These are phyloP conservation scores for Dissoconium aciculare DNA, from an alignment of 2,329 filamentous ascomycete genomes.

Conservation along the genomic window DNA sequence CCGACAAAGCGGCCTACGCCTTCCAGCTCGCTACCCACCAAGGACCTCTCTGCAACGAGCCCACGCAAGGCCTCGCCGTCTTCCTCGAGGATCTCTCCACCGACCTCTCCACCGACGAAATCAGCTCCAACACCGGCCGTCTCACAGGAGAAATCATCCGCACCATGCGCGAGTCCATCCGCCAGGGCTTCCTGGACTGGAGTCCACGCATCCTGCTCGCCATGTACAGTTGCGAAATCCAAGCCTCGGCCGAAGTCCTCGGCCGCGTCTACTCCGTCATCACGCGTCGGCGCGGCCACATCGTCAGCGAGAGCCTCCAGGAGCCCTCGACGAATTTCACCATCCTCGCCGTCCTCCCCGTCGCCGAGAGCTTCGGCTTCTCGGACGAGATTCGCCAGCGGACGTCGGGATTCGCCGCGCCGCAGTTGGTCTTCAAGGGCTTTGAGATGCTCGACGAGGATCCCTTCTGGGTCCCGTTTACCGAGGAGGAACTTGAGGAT, in stretches of 20 bases:
- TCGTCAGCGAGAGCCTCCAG: conserved; percentile 81
- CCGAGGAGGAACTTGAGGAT: conserved; percentile 92
- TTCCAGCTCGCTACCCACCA: conserved; percentile 86
- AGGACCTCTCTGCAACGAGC: conserved; percentile 83
- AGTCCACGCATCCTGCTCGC: conserved; percentile 85
- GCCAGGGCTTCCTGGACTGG: conserved; percentile 85
- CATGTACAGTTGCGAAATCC: conserved; percentile 97
- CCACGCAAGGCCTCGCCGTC: conserved; percentile 82
- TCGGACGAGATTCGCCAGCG: conserved; percentile 91
- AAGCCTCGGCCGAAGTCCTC: conserved; percentile 85
- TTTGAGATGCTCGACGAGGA: conserved; percentile 91
- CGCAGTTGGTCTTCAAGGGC: conserved; percentile 83
- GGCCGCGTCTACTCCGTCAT: conserved; percentile 95
- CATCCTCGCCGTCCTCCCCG: conserved; percentile 73
- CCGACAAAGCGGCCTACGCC: conserved; percentile 81
- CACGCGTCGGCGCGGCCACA: conserved; percentile 78
- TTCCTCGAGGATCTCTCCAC: conserved; percentile 69
- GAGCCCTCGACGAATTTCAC: conserved; percentile 95
- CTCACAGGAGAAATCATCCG: conserved; percentile 90
- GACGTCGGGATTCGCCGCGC: conserved; percentile 76
- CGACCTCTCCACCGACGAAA: conserved; percentile 39
- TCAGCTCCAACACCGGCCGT: conserved; percentile 55
- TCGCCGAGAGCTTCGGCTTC: conserved; percentile 92
- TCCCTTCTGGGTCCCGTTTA: conserved; percentile 94
- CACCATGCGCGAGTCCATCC: conserved; percentile 69